phyloP scores from a whole-genome alignment of 1,284 basidiomycete species.

The Austroboletus novae-zelandiae region DNA sequence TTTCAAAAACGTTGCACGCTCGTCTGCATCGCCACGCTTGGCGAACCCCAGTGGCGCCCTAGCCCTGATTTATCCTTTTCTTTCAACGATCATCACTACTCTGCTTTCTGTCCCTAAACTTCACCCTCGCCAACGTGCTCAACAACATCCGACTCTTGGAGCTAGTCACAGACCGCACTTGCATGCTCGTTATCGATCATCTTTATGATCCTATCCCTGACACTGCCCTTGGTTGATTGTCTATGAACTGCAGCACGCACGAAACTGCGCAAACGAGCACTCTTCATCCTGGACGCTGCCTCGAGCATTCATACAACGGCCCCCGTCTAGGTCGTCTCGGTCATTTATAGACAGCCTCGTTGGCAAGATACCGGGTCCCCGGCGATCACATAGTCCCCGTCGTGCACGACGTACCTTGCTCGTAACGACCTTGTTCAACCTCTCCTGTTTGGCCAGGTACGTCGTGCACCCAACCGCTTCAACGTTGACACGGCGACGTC shows the following conservation, averaged over 20 bases:
- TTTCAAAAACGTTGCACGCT: conserved; percentile 4
- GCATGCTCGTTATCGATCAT: conserved; percentile 1
- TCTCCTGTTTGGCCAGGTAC: neutral
- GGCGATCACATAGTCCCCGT: conserved; percentile 1
- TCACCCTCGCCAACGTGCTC: conserved; percentile 1
- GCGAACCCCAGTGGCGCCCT: conserved; percentile 5
- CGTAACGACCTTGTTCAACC: neutral
- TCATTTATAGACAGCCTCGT: neutral
- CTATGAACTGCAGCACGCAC: neutral
- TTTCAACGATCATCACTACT: neutral
- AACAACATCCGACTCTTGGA: conserved; percentile 9
- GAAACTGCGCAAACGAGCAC: conserved; percentile 2
- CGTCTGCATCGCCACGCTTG: conserved; percentile 7
- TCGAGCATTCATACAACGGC: neutral
- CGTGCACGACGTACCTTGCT: neutral
- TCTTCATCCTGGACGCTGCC: conserved; percentile 2
- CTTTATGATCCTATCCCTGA: neutral
- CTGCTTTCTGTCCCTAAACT: neutral
- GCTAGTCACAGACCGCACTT: conserved; percentile 12
- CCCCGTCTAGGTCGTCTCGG: neutral
- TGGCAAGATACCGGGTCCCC: conserved; percentile 4
- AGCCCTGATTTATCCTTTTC: conserved; percentile 1
- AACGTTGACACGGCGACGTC: neutral
- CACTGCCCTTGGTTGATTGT: conserved; percentile 4
- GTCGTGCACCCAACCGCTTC: neutral